Conservation (phyloP, 78 protist species). For the Cavenderia fasciculata region DNA sequence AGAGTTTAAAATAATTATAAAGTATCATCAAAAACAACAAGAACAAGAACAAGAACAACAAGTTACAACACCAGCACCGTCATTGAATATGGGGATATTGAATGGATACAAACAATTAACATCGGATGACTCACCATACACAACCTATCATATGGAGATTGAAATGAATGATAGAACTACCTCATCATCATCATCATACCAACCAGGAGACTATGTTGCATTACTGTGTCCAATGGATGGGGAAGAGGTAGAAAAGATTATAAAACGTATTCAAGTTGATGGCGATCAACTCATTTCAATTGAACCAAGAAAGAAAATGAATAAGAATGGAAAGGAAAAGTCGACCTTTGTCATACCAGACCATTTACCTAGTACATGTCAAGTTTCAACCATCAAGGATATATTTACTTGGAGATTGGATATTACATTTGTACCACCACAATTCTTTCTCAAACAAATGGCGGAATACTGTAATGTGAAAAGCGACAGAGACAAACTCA, state of each 20-base stretch:
- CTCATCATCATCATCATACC: no score
- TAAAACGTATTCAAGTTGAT: constrained; percentile 13
- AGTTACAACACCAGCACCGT: not conserved
- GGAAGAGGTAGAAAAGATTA: not conserved
- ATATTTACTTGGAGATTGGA: constrained; percentile 41
- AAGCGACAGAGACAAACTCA: constrained; percentile 28
- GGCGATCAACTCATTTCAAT: constrained; percentile 7
- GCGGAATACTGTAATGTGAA: not conserved
- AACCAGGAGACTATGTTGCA: constrained; percentile 52
- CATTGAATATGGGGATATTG: not conserved
- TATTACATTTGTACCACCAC: constrained; percentile 49
- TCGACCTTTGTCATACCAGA: not conserved
- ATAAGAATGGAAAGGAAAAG: not conserved
- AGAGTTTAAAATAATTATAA: not conserved
- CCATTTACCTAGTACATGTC: constrained; percentile 17
- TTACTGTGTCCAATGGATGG: constrained; percentile 23
- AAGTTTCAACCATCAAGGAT: not conserved
- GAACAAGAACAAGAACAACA: not conserved
- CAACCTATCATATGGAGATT: constrained; percentile 27
- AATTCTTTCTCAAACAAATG: constrained; percentile 27
- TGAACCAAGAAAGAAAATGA: not conserved
- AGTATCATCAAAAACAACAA: not conserved
- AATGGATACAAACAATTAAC: constrained; percentile 10
- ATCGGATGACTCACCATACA: constrained; percentile 16
- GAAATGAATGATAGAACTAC: not conserved